Conservation (phyloP, 225 moss, liverwort and hornwort genomes). For the Pseudoscleropodium purum region DNA sequence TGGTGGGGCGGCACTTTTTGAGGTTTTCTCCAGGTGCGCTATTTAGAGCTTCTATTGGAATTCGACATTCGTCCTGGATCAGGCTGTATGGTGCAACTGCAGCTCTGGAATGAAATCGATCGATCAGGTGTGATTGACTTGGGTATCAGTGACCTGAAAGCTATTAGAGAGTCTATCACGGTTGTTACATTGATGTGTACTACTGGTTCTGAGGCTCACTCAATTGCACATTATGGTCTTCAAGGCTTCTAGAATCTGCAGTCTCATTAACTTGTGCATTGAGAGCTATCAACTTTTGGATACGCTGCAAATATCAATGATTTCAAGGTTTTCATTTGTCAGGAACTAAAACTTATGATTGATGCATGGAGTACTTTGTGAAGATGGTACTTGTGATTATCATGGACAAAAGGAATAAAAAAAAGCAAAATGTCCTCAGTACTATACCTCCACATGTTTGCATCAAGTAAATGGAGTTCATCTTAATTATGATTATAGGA, state of each 20-base stretch:
- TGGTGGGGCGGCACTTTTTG: background rate
- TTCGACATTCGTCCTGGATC: background rate
- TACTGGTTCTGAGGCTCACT: background rate
- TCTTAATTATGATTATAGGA: too few species aligned
- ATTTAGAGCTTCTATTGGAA: background rate
- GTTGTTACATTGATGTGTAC: background rate
- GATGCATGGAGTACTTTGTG: fast-evolving
- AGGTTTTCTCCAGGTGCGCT: background rate
- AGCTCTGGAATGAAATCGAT: background rate
- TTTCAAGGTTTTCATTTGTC: background rate
- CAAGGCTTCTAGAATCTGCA: background rate
- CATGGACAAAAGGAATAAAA: too few species aligned
- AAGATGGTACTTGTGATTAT: too few species aligned
- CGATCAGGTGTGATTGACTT: background rate
- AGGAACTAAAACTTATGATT: background rate
- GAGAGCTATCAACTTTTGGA: too few species aligned
- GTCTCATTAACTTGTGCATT: too few species aligned
- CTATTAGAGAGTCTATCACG: background rate
- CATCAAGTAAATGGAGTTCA: too few species aligned
- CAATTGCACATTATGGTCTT: background rate
- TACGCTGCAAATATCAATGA: background rate
- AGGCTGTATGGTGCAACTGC: background rate
- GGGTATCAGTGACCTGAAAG: background rate
- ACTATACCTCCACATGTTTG: background rate
- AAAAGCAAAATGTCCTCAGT: background rate